Percentiles rank a stretch among this genome's conserved stretches.
Conservation (phyloP, 768 basidiomycete genomes). For the Ramaria sp. region DNA sequence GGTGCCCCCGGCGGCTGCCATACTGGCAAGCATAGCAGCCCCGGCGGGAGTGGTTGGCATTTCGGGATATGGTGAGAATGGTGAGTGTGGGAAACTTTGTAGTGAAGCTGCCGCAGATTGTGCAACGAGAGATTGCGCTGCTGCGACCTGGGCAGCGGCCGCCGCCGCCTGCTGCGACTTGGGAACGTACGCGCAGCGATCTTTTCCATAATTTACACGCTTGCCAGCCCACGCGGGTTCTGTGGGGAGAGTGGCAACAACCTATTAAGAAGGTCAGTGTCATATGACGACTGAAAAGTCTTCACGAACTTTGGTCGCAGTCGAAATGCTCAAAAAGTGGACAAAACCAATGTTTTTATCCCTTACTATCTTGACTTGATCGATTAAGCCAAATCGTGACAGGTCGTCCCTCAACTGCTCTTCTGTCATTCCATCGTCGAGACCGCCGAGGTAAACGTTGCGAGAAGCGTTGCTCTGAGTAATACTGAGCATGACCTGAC, state of each 20-base stretch:
- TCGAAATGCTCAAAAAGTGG: slow-evolving; percentile 91
- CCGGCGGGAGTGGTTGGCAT: slow-evolving; percentile 10
- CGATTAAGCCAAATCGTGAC: slow-evolving; percentile 87
- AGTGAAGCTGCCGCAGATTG: slow-evolving; percentile 29
- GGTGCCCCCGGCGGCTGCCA: slow-evolving; percentile 17
- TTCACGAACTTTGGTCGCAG: slow-evolving; percentile 78
- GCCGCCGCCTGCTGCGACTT: slow-evolving; percentile 89
- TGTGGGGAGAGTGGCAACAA: slow-evolving; percentile 84
- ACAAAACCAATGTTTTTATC: slow-evolving; percentile 99
- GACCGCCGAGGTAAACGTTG: slow-evolving; percentile 92
- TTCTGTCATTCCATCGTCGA: slow-evolving; percentile 86
- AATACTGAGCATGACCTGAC: slow-evolving; percentile 79
- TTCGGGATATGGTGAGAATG: slow-evolving; percentile 34
- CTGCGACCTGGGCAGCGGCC: slow-evolving; percentile 79
- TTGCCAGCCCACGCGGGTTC: slow-evolving; percentile 94
- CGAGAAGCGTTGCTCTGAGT: slow-evolving; percentile 86
- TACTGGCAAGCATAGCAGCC: slow-evolving; percentile 14
- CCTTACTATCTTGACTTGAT: slow-evolving; percentile 98
- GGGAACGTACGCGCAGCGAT: slow-evolving; percentile 95
- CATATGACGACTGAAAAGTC: background rate
- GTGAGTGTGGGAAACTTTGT: slow-evolving; percentile 33
- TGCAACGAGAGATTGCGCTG: slow-evolving; percentile 57
- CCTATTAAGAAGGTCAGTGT: slow-evolving; percentile 33
- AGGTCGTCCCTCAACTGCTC: slow-evolving; percentile 87
- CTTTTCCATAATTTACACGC: slow-evolving; percentile 97